Percentiles rank a stretch among this genome's conserved stretches.
Conservation (phyloP, 1,139 yeast genomes). For the Eremothecium coryli region DNA sequence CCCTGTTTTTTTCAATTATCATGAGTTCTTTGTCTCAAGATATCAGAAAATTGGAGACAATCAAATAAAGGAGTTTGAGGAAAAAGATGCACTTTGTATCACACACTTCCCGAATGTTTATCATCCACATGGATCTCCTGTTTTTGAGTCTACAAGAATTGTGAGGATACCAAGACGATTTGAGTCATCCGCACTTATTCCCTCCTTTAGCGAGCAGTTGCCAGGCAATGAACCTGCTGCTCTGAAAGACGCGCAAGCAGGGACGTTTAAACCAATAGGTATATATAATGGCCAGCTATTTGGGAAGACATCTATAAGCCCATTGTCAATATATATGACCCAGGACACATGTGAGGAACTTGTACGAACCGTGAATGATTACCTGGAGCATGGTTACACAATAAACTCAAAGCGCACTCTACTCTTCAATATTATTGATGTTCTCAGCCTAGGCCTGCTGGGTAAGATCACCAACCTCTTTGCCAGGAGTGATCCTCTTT, state of each 20-base stretch:
- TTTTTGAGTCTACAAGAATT: slow-evolving; percentile 40
- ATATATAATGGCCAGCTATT: slow-evolving; percentile 35
- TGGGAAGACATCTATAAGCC: slow-evolving; percentile 48
- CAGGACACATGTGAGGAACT: slow-evolving; percentile 36
- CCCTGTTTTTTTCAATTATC: slow-evolving; percentile 67
- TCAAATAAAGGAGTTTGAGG: slow-evolving; percentile 19
- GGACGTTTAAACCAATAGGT: slow-evolving; percentile 35
- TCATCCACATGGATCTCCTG: slow-evolving; percentile 27
- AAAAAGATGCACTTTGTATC: slow-evolving; percentile 36
- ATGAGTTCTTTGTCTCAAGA: slow-evolving; percentile 42
- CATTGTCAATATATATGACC: slow-evolving; percentile 39
- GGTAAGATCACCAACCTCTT: slow-evolving; percentile 25
- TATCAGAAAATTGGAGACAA: slow-evolving; percentile 25
- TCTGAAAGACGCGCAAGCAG: slow-evolving; percentile 25
- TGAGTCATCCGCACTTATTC: slow-evolving; percentile 33
- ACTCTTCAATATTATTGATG: slow-evolving; percentile 38
- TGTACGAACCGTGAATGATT: slow-evolving; percentile 38
- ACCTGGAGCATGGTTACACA: slow-evolving; percentile 36
- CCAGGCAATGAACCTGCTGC: slow-evolving; percentile 73
- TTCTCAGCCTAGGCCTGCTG: slow-evolving; percentile 39
- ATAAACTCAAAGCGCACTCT: slow-evolving; percentile 34
- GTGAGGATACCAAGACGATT: slow-evolving; percentile 55
- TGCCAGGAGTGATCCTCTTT: slow-evolving; percentile 18
- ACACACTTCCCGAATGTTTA: slow-evolving; percentile 62
- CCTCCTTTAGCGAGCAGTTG: slow-evolving; percentile 46